Evolutionary conservation across 2,329 filamentous ascomycete species (phyloP).

Genomic region (Colletotrichum tropicicola): DNA sequence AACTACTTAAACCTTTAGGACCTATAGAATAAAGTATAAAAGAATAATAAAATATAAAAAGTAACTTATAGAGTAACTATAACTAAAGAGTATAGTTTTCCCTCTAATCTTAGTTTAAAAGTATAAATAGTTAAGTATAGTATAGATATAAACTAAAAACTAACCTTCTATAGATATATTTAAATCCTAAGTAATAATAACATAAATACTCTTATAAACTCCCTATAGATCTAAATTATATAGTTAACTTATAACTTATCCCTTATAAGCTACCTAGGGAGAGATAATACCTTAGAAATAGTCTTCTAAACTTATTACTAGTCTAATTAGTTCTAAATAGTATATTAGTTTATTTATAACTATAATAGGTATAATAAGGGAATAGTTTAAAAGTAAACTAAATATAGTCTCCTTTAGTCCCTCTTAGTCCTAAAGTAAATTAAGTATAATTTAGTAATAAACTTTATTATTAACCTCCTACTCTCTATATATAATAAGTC

Average conservation of each 20-base stretch:
- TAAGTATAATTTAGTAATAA: background rate
- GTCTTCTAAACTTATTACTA: background rate
- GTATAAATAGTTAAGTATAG: background rate
- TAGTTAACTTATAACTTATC: background rate
- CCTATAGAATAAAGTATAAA: background rate
- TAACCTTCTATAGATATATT: background rate
- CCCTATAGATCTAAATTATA: background rate
- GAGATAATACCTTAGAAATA: slow-evolving; percentile 3
- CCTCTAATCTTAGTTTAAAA: background rate
- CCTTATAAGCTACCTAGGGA: background rate
- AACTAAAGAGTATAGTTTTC: background rate
- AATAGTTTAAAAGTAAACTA: background rate
- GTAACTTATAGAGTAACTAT: background rate
- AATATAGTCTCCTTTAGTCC: background rate
- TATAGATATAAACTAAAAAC: background rate
- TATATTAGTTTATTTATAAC: background rate
- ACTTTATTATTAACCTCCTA: background rate
- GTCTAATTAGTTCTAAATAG: background rate
- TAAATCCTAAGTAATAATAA: background rate
- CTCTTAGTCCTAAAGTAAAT: background rate
- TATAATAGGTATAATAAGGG: background rate
- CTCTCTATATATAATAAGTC: background rate
- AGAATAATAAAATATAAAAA: background rate
- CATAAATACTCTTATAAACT: background rate
- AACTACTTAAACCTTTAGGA: background rate